These are phyloP conservation scores for Phyllostachys edulis DNA, from an alignment of 176 grass and related monocot species.

Conservation along the genomic window DNA sequence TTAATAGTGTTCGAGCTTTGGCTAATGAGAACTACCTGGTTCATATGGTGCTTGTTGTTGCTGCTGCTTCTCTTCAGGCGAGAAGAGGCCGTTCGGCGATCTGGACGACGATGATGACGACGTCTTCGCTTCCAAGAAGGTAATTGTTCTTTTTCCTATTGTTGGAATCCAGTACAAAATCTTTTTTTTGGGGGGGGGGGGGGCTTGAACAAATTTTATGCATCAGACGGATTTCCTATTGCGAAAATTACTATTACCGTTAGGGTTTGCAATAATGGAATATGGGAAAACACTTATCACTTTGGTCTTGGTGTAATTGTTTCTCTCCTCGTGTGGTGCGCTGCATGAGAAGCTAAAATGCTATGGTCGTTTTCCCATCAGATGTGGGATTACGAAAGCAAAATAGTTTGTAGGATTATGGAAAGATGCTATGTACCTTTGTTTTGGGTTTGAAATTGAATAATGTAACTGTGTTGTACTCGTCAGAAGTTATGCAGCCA, in stretches of 20 bases:
- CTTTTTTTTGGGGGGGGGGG: not conserved
- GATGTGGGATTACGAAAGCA: not conserved
- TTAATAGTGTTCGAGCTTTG: not conserved
- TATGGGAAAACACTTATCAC: not conserved
- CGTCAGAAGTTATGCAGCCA: not conserved
- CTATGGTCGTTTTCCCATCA: not conserved
- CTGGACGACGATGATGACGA: slow-evolving; percentile 87
- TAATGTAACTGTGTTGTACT: not conserved
- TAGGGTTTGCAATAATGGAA: not conserved
- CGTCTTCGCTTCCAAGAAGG: slow-evolving; percentile 79
- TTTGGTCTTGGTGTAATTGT: not conserved
- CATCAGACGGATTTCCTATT: not conserved
- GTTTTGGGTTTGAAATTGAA: not conserved
- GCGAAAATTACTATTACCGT: not conserved
- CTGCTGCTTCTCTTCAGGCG: slow-evolving; percentile 42
- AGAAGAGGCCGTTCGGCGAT: slow-evolving; percentile 75
- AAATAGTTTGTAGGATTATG: not conserved
- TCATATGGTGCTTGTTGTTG: slow-evolving; percentile 9
- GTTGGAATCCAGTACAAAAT: not conserved
- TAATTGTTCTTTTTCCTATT: slow-evolving; percentile 23
- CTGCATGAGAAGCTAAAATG: not conserved
- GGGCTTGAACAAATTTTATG: not conserved
- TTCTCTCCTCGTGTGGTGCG: not conserved
- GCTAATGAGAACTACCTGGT: not conserved
- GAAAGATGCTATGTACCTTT: not conserved